Conservation (phyloP, 1,284 basidiomycete species). For the Boletus sp. region DNA sequence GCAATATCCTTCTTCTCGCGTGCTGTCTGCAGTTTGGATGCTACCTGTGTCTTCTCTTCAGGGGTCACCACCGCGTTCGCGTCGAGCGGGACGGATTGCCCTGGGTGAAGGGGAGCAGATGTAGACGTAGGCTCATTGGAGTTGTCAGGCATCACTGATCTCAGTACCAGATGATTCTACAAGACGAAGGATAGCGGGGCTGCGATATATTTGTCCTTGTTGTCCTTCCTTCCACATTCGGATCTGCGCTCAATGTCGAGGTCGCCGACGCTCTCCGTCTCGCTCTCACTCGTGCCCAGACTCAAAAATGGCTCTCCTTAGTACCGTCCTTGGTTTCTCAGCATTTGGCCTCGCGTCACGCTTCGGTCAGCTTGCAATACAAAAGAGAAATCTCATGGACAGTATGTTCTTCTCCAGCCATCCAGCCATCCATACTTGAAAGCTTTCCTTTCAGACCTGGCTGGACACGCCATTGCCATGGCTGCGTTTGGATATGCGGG, state of each 20-base stretch:
- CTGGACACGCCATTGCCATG: slow-evolving; percentile 63
- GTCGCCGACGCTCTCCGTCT: slow-evolving; percentile 15
- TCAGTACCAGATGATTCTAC: not conserved
- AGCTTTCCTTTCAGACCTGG: slow-evolving; percentile 45
- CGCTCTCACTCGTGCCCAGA: not conserved
- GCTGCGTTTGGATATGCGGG: slow-evolving; percentile 61
- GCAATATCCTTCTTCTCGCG: slow-evolving; percentile 67
- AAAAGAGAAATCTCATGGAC: slow-evolving; percentile 60
- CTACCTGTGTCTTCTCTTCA: slow-evolving; percentile 28
- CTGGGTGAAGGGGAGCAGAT: not conserved
- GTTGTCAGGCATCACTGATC: slow-evolving; percentile 15
- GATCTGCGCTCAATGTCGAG: not conserved
- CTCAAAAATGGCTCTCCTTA: slow-evolving; percentile 59
- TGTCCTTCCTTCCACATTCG: slow-evolving; percentile 14
- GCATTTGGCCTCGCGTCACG: slow-evolving; percentile 74
- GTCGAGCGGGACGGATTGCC: slow-evolving; percentile 17
- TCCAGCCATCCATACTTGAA: not conserved
- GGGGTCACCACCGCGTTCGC: slow-evolving; percentile 22
- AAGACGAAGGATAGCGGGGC: not conserved
- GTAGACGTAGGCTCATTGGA: not conserved
- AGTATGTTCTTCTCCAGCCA: slow-evolving; percentile 47
- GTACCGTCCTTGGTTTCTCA: slow-evolving; percentile 75
- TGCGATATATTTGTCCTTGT: slow-evolving; percentile 27
- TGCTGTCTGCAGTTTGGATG: slow-evolving; percentile 55
- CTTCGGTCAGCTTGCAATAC: slow-evolving; percentile 78